Evolutionary conservation across 306 rosid species (phyloP).

Genomic region (Neltuma alba): DNA sequence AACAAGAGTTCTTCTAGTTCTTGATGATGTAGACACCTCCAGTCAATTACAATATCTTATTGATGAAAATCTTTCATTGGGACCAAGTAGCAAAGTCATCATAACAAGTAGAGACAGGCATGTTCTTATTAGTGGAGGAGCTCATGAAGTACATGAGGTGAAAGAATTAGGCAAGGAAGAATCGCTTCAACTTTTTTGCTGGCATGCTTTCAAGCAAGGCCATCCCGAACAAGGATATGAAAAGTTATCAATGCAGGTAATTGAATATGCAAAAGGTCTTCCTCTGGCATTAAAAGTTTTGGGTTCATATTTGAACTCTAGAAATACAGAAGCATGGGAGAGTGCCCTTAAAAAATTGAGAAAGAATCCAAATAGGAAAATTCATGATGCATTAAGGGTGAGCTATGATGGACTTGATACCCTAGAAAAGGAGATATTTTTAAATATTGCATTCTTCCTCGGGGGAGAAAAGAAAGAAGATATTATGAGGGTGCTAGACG

Average conservation of each 20-base stretch:
- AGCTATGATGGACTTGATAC: too few relatives aligned
- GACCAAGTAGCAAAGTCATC: not conserved
- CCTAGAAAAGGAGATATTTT: too few relatives aligned
- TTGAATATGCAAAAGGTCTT: not conserved
- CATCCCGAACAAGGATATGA: not conserved
- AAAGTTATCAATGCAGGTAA: not conserved
- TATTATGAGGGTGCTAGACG: too few relatives aligned
- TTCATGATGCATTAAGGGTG: too few relatives aligned
- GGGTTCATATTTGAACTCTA: not conserved
- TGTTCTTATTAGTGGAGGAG: not conserved
- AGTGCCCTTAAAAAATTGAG: too few relatives aligned
- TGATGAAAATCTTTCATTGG: not conserved
- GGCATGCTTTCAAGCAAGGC: not conserved
- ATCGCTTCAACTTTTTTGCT: not conserved
- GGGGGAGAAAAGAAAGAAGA: too few relatives aligned
- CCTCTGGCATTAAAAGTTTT: not conserved
- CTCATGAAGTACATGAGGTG: not conserved
- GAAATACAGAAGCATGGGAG: not conserved
- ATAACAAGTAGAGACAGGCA: not conserved
- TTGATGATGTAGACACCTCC: conserved; percentile 28
- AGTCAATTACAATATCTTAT: not conserved
- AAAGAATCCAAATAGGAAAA: too few relatives aligned
- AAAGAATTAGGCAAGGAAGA: not conserved
- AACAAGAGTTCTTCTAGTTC: conserved; percentile 24
- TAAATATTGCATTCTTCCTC: too few relatives aligned